Conservation (phyloP, 768 basidiomycete genomes). For the Xerocomellus amylosporus region DNA sequence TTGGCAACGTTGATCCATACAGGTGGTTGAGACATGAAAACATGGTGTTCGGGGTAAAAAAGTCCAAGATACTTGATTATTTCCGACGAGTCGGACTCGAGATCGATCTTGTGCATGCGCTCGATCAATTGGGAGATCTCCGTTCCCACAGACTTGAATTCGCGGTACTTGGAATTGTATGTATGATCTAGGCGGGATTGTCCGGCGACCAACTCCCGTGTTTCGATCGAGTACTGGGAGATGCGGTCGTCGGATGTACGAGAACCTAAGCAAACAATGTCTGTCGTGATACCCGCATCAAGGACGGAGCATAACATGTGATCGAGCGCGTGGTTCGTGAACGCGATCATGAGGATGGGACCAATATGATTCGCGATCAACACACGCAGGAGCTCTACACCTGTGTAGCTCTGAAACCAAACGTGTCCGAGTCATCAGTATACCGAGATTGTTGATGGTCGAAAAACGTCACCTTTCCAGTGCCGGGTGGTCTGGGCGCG, state of each 20-base stretch:
- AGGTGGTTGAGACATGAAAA: slow-evolving; percentile 43
- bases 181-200: slow-evolving; percentile 40
- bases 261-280: slow-evolving; percentile 68
- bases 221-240: slow-evolving; percentile 58
- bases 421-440: not conserved
- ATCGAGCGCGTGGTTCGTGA: slow-evolving; percentile 80
- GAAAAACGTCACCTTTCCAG: slow-evolving; percentile 55
- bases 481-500: slow-evolving; percentile 63
- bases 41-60: slow-evolving; percentile 49
- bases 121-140: slow-evolving; percentile 49
- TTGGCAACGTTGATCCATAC: slow-evolving; percentile 41
- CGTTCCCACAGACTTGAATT: slow-evolving; percentile 45
- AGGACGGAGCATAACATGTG: slow-evolving; percentile 66
- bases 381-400: slow-evolving; percentile 65
- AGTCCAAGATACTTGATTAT: slow-evolving; percentile 42
- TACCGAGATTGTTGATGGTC: not conserved
- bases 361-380: slow-evolving; percentile 50
- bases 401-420: slow-evolving; percentile 54
- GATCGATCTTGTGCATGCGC: slow-evolving; percentile 33
- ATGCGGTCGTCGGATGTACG: slow-evolving; percentile 59
- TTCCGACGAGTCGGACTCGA: slow-evolving; percentile 35
- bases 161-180: slow-evolving; percentile 32
- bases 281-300: slow-evolving; percentile 59
- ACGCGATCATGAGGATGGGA: slow-evolving; percentile 59
- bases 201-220: slow-evolving; percentile 46